Evolutionary conservation across 345 rosid species (phyloP).

Genomic region (Aquilaria malaccensis): DNA sequence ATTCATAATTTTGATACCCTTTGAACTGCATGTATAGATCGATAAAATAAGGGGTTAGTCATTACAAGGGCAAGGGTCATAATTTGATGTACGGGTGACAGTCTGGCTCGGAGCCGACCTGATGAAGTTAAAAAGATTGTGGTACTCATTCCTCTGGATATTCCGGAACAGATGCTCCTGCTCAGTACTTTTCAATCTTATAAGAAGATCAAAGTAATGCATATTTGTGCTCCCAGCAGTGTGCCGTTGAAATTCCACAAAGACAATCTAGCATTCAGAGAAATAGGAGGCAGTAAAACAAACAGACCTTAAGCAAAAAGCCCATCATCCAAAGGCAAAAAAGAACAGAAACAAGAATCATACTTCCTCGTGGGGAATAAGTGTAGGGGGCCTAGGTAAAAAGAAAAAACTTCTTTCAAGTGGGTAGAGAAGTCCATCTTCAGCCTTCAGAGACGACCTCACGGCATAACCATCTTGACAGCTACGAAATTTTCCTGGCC

Average conservation of each 20-base stretch:
- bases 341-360: background rate
- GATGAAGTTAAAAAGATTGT: conserved; percentile 73
- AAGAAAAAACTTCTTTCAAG: conserved; percentile 93
- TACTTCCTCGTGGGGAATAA: conserved; percentile 93
- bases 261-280: conserved; percentile 49
- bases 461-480: conserved; percentile 93
- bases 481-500: conserved; percentile 91
- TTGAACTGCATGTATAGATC: conserved; percentile 39
- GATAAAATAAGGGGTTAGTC: background rate
- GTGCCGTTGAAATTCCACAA: conserved; percentile 93
- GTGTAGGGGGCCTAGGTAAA: conserved; percentile 92
- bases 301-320: too few species aligned
- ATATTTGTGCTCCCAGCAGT: conserved; percentile 90
- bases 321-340: too few species aligned
- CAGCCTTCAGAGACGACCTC: conserved; percentile 86
- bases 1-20: conserved; percentile 86
- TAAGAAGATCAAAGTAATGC: conserved; percentile 91
- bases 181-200: conserved; percentile 65
- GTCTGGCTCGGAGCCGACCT: conserved; percentile 31
- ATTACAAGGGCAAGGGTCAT: background rate
- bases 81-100: background rate
- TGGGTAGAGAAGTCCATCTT: conserved; percentile 85
- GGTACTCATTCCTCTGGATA: conserved; percentile 85
- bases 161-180: conserved; percentile 91
- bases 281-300: background rate